Conservation (phyloP, 352 stramenopile genomes). For the Pythium dissimile region DNA sequence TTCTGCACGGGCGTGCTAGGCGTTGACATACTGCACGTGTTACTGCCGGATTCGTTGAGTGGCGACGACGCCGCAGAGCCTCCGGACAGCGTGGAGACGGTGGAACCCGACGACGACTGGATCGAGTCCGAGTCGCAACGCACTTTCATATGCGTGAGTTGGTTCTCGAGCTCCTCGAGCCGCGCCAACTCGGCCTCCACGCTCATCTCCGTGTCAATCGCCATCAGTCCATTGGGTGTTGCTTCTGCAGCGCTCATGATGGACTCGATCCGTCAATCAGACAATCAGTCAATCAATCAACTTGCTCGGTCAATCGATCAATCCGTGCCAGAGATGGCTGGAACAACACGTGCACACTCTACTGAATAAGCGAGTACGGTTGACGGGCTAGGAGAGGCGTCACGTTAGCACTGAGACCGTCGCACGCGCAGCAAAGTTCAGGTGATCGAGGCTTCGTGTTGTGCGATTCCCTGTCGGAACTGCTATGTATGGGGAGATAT, state of each 20-base stretch:
- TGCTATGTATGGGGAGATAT: neutral
- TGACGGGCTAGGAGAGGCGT: too few relatives aligned
- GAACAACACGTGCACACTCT: too few relatives aligned
- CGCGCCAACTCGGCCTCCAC: slow-evolving; percentile 14
- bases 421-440: neutral
- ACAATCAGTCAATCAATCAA: slow-evolving; percentile 7
- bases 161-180: slow-evolving; percentile 16
- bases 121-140: slow-evolving; percentile 30
- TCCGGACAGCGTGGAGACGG: slow-evolving; percentile 21
- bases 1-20: neutral
- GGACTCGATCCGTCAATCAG: neutral
- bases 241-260: neutral
- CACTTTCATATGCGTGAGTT: slow-evolving; percentile 26
- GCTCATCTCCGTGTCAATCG: slow-evolving; percentile 12
- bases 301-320: too few relatives aligned
- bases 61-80: slow-evolving; percentile 23
- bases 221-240: neutral
- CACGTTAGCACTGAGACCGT: neutral
- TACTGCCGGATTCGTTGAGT: slow-evolving; percentile 19
- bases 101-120: slow-evolving; percentile 19
- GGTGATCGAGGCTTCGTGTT: neutral
- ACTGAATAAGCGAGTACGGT: too few relatives aligned
- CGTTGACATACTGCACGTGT: slow-evolving; percentile 6
- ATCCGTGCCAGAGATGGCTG: too few relatives aligned
- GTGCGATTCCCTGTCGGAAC: neutral